A percentile compares a stretch with the other conserved stretches of the same genome.
Evolutionary conservation across 202 grass and related monocot genomes (phyloP).

Genomic region (Setaria italica): DNA sequence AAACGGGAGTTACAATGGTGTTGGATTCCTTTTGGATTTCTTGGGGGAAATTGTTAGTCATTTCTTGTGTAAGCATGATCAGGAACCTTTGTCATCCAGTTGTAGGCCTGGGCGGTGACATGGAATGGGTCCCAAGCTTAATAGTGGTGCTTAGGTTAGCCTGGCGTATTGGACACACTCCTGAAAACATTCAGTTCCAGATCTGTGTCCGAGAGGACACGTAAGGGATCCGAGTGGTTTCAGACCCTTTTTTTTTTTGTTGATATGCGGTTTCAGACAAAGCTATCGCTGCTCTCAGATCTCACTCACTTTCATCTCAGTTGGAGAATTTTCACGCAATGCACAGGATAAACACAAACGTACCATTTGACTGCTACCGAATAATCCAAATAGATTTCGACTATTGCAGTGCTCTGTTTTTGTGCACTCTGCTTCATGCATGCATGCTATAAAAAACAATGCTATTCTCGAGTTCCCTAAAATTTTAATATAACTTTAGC

Average conservation of each 20-base stretch:
- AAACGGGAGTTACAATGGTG: neutral
- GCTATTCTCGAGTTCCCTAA: neutral
- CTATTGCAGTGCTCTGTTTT: neutral
- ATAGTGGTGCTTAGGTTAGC: neutral
- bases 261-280: neutral
- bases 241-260: no score
- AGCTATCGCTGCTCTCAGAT: neutral
- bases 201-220: neutral
- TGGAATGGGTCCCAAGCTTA: neutral
- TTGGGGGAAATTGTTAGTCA: neutral
- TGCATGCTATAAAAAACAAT: neutral
- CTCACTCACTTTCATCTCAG: neutral
- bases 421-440: no score
- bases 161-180: slow-evolving; percentile 11
- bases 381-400: neutral
- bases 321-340: slow-evolving; percentile 7
- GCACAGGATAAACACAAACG: neutral
- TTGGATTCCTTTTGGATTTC: neutral
- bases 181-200: slow-evolving; percentile 18
- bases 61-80: slow-evolving; percentile 1
- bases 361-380: slow-evolving; percentile 8
- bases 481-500: neutral
- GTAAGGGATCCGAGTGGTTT: slow-evolving; percentile 6
- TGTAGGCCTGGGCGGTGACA: neutral
- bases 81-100: slow-evolving; percentile 1